Conservation (phyloP, 2,329 filamentous ascomycete species). For the Trichoderma breve region DNA sequence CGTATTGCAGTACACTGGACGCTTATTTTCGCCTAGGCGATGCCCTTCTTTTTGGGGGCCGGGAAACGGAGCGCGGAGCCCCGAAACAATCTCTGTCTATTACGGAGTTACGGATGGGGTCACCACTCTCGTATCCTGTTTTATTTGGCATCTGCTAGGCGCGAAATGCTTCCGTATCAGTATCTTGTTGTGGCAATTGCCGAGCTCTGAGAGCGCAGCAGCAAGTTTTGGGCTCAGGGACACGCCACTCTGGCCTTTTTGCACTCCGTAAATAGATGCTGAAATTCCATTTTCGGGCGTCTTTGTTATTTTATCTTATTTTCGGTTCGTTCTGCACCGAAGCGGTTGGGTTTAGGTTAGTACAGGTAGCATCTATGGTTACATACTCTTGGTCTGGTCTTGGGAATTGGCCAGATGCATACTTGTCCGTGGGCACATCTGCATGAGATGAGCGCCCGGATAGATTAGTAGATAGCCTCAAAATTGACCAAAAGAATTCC, state of each 20-base stretch:
- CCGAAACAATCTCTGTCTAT: background rate
- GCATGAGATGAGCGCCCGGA: background rate
- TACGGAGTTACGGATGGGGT: background rate
- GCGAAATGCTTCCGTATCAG: background rate
- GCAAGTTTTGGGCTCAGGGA: background rate
- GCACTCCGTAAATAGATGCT: background rate
- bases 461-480: too few species aligned
- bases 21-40: background rate
- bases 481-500: too few species aligned
- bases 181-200: background rate
- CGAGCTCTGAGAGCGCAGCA: background rate
- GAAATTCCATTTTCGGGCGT: background rate
- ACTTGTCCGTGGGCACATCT: background rate
- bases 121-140: background rate
- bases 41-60: background rate
- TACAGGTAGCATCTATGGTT: background rate
- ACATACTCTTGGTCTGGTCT: background rate
- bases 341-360: background rate
- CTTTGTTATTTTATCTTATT: background rate
- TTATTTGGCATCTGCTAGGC: background rate
- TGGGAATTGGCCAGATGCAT: background rate
- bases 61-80: background rate
- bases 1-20: background rate
- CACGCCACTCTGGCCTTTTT: background rate
- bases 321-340: background rate